phyloP scores from a whole-genome alignment of 306 rosid species.

The Cicer pinnatifidum region DNA sequence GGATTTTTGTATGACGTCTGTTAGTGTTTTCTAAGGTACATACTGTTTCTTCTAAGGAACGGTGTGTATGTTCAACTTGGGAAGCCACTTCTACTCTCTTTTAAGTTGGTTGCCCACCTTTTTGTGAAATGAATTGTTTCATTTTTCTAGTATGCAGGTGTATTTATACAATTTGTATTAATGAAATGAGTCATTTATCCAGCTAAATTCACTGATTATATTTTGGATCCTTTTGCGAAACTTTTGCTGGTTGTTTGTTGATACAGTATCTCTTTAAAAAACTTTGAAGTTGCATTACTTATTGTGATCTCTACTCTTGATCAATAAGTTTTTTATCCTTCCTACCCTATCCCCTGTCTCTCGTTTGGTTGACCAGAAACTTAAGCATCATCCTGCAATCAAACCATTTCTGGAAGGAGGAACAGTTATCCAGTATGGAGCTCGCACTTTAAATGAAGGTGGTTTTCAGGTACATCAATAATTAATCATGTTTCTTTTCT shows the following conservation, averaged over 20 bases:
- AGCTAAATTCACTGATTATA: constrained; percentile 26
- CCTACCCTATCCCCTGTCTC: constrained; percentile 30
- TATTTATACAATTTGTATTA: constrained; percentile 4
- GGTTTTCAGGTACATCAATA: constrained; percentile 80
- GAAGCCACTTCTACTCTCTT: neutral
- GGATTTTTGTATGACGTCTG: neutral
- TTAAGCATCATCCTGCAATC: constrained; percentile 91
- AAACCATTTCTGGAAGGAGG: constrained; percentile 81
- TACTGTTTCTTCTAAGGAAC: neutral
- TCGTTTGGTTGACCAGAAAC: constrained; percentile 60
- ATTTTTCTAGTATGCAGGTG: neutral
- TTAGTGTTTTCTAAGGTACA: neutral
- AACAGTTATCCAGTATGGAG: constrained; percentile 87
- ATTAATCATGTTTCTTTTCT: constrained; percentile 22
- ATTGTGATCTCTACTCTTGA: constrained; percentile 32
- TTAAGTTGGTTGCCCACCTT: constrained; percentile 5
- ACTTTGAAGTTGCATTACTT: constrained; percentile 20
- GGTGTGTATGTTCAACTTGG: neutral
- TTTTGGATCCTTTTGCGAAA: constrained; percentile 29
- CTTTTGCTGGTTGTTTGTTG: constrained; percentile 31
- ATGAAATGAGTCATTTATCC: constrained; percentile 15
- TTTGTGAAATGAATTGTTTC: constrained; percentile 8
- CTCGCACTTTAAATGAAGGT: constrained; percentile 95
- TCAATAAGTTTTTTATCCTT: constrained; percentile 33
- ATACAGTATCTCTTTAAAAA: constrained; percentile 27